These are phyloP conservation scores for Cupressus sempervirens DNA, from an alignment of 75 land plant species.

Conservation along the genomic window DNA sequence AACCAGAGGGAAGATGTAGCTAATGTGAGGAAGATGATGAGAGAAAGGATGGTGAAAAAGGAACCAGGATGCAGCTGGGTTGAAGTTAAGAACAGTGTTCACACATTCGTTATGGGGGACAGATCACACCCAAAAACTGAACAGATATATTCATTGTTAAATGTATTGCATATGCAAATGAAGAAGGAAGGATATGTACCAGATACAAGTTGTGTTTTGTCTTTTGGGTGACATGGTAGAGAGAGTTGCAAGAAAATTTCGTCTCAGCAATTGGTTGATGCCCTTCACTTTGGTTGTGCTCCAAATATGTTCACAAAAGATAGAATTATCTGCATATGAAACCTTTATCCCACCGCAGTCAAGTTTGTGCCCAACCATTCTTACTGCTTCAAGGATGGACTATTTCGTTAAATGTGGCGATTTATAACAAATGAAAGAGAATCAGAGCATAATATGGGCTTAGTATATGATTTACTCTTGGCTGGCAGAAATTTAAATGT, in stretches of 20 bases:
- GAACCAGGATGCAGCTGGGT: constrained; percentile 13
- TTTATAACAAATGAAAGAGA: background rate
- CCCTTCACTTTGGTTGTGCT: background rate
- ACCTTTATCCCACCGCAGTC: background rate
- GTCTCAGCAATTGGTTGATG: constrained; percentile 8
- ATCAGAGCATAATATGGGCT: too few relatives aligned
- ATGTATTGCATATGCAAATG: constrained; percentile 9
- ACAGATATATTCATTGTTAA: constrained; percentile 14
- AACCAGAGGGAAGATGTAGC: constrained; percentile 11
- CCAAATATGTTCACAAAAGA: background rate
- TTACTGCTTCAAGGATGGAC: constrained; percentile 11
- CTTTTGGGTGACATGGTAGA: background rate
- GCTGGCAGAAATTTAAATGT: background rate
- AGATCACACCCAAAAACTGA: constrained; percentile 15
- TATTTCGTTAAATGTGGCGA: constrained; percentile 2
- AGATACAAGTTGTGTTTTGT: background rate
- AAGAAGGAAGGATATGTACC: constrained; percentile 16
- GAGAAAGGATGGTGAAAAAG: constrained; percentile 2
- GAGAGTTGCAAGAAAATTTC: background rate
- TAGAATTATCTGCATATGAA: background rate
- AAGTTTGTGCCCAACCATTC: background rate
- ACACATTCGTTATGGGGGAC: constrained; percentile 14
- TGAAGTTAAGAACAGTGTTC: constrained; percentile 14
- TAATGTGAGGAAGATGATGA: constrained; percentile 12
- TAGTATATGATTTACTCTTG: background rate